These are phyloP conservation scores for Linanthus parryae DNA, from an alignment of 148 eudicot species.

Conservation along the genomic window DNA sequence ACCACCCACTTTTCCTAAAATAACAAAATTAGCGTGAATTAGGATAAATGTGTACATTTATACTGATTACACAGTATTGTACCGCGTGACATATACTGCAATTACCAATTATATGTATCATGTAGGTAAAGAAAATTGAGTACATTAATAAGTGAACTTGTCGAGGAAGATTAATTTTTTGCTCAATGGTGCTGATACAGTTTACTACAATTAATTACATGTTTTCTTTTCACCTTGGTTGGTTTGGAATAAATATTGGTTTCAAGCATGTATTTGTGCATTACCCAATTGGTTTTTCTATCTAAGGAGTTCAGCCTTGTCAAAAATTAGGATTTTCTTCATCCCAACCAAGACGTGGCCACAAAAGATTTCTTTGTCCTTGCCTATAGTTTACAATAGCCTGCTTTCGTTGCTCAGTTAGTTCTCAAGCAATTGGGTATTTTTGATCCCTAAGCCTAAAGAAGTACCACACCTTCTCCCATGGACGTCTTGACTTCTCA, in stretches of 20 bases:
- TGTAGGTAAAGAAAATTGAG: too few relatives aligned
- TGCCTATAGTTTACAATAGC: constrained; percentile 78
- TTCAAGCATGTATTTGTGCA: constrained; percentile 72
- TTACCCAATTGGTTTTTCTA: constrained; percentile 78
- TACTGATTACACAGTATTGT: not conserved
- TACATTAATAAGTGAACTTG: too few relatives aligned
- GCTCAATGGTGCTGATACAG: not conserved
- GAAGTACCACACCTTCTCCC: constrained; percentile 89
- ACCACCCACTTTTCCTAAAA: constrained; percentile 78
- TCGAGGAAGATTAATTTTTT: too few relatives aligned
- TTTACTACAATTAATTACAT: not conserved
- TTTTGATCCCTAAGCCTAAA: constrained; percentile 63
- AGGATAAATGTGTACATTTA: not conserved
- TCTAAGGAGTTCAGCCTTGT: constrained; percentile 80
- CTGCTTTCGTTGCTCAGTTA: constrained; percentile 67
- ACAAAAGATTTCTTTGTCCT: constrained; percentile 58
- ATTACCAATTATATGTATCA: too few relatives aligned
- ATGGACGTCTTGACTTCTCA: constrained; percentile 76
- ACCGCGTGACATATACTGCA: too few relatives aligned
- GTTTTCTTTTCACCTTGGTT: constrained; percentile 40
- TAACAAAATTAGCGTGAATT: not conserved
- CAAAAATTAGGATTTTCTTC: constrained; percentile 58
- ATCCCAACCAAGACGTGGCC: constrained; percentile 34
- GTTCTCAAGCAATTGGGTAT: constrained; percentile 67
- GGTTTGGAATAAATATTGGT: constrained; percentile 43